These are phyloP conservation scores for Ustilago shanxiensis DNA, from an alignment of 1,284 basidiomycete species.

Conservation along the genomic window DNA sequence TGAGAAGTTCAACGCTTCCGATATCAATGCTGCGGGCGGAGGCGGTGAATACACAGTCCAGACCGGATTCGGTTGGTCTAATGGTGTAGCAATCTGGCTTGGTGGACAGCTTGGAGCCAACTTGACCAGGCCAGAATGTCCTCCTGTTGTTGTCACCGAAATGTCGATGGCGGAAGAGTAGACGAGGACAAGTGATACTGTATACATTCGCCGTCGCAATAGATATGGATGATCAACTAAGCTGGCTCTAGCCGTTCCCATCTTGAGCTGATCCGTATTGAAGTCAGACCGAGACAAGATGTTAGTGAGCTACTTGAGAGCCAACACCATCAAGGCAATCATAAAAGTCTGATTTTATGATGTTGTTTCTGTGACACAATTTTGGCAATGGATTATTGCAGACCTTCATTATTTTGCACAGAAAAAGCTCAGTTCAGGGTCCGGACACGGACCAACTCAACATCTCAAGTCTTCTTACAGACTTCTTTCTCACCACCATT, in stretches of 20 bases:
- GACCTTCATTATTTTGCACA: too few species aligned
- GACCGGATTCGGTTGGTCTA: conserved; percentile 69
- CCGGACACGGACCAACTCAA: not conserved
- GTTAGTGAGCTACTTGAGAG: too few species aligned
- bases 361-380: not conserved
- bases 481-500: not conserved
- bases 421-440: too few species aligned
- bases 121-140: conserved; percentile 43
- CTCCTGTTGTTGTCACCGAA: conserved; percentile 31
- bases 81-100: conserved; percentile 50
- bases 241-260: too few species aligned
- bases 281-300: too few species aligned
- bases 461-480: not conserved
- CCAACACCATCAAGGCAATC: too few species aligned
- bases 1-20: conserved; percentile 79
- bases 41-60: conserved; percentile 83
- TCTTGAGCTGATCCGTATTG: too few species aligned
- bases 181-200: too few species aligned
- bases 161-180: conserved; percentile 13
- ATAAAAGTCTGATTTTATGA: too few species aligned
- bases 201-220: not conserved
- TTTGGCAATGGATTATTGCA: too few species aligned
- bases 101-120: conserved; percentile 49
- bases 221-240: not conserved
- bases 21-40: conserved; percentile 83